Evolutionary conservation across 2,329 filamentous ascomycete species (phyloP).

Genomic region (Polytolypa hystricis): DNA sequence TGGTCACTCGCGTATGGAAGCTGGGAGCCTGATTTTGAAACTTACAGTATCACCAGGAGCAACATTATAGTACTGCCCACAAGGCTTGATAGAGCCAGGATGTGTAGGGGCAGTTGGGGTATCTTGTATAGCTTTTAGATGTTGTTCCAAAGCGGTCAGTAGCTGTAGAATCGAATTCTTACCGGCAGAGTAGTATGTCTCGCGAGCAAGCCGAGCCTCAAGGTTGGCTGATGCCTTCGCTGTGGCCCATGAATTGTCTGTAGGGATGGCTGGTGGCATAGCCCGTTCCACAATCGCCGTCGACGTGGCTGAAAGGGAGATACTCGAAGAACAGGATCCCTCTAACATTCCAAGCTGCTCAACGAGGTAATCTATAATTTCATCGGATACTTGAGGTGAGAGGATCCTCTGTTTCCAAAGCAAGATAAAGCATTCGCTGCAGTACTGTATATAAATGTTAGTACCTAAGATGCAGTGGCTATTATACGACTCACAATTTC

Average conservation of each 20-base stretch:
- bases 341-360: slow-evolving; percentile 11
- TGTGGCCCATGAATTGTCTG: no score
- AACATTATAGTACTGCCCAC: slow-evolving; percentile 11
- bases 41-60: slow-evolving; percentile 11
- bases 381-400: slow-evolving; percentile 10
- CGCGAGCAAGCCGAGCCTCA: not conserved
- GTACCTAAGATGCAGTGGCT: not conserved
- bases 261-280: not conserved
- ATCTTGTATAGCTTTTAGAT: slow-evolving; percentile 3
- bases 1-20: no score
- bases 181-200: slow-evolving; percentile 7
- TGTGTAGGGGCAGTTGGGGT: slow-evolving; percentile 10
- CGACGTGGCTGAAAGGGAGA: slow-evolving; percentile 6
- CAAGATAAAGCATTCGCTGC: slow-evolving; percentile 13
- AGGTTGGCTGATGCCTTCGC: not conserved
- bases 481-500: slow-evolving; percentile 8
- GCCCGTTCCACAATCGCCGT: slow-evolving; percentile 2
- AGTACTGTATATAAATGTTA: slow-evolving; percentile 9
- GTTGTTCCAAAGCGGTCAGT: no score
- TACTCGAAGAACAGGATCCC: slow-evolving; percentile 7
- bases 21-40: no score
- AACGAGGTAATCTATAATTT: slow-evolving; percentile 11
- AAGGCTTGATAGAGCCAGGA: slow-evolving; percentile 9
- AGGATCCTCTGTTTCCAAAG: slow-evolving; percentile 13
- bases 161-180: no score